Percentiles rank a stretch among this genome's conserved stretches.
These are phyloP conservation scores for Rosa persica DNA, from an alignment of 306 rosid genomes.

Conservation along the genomic window DNA sequence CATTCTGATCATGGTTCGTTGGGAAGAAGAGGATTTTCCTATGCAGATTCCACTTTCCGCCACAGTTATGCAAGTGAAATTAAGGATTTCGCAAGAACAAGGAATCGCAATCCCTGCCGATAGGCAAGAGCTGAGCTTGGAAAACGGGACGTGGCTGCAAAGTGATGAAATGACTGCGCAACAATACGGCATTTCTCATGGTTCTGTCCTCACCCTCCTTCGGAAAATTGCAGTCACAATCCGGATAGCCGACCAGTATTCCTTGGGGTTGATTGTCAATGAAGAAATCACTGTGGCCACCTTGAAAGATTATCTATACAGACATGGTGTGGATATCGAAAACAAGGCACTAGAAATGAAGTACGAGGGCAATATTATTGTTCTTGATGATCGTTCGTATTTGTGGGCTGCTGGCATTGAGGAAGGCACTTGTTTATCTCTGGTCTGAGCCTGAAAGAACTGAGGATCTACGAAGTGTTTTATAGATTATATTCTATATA, in stretches of 20 bases:
- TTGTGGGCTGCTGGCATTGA: slow-evolving; percentile 1
- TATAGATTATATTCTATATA: not conserved
- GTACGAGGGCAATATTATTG: not conserved
- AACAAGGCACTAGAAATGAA: not conserved
- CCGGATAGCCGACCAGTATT: too few relatives aligned
- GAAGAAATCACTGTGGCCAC: not conserved
- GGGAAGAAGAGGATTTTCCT: not conserved
- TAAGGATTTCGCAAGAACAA: not conserved
- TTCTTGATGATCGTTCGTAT: not conserved
- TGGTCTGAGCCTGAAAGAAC: not conserved
- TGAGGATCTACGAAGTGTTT: not conserved
- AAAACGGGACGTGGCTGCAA: not conserved
- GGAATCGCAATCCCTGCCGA: not conserved
- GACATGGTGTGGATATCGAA: not conserved
- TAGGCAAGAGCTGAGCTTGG: not conserved
- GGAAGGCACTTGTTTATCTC: not conserved
- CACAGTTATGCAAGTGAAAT: not conserved
- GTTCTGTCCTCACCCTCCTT: not conserved
- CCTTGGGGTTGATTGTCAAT: not conserved
- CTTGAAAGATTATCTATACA: not conserved
- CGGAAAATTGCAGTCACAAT: not conserved
- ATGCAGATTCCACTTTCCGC: not conserved
- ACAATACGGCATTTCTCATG: not conserved
- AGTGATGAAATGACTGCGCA: not conserved
- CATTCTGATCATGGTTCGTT: not conserved